Evolutionary conservation across 768 basidiomycete genomes (phyloP), one percentile per base, ranked within the genome.

Genomic region (Pholiota molesta): DNA sequence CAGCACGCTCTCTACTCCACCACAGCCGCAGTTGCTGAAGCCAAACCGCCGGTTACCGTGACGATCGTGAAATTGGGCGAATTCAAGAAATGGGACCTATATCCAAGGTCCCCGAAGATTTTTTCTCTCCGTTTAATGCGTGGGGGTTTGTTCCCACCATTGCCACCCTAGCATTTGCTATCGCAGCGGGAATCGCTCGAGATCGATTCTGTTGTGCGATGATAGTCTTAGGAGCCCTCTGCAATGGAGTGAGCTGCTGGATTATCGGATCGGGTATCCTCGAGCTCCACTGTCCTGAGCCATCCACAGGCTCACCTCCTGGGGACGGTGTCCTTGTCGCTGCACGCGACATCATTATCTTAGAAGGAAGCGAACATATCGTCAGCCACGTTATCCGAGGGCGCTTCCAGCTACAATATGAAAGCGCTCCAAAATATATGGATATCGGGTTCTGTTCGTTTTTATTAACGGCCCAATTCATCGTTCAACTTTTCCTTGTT

Each of bases 401-500:
- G 9, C 59, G 57, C 40, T 67, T 55, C 39, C 57, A 62, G 44
- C 44, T 67, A 37, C 52, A 59, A 26, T 67, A 65, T 23, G 9
- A 37, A 7, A 67, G 66, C 28, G 33, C 55, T 39, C 52, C 61
- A n/a, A 29, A 52, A 51, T 67, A 67, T 39, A 53, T 60, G 31
- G 62, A 64, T 26, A 64, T 67, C 17, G 66, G 66, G 7, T 58
- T 49, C 37, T 55, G 63, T 40, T 62, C 66, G 5, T 52, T 64
- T 5, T 52, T 57, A 14, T 57, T 67, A 8, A 67, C 63, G 16
- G 37, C 57, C 11, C 66, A 67, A 19, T 67, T 67, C 47, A 55
- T 67, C 39, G 59, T 67, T 19, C 66, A 67, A 47, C 62, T 66
- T 19, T 66, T 66, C 62, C 58, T 66, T 9, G 61, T 66, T 8